These are phyloP conservation scores for Saccharum hybrid DNA, from an alignment of 202 grass and related monocot genomes.

Conservation along the genomic window DNA sequence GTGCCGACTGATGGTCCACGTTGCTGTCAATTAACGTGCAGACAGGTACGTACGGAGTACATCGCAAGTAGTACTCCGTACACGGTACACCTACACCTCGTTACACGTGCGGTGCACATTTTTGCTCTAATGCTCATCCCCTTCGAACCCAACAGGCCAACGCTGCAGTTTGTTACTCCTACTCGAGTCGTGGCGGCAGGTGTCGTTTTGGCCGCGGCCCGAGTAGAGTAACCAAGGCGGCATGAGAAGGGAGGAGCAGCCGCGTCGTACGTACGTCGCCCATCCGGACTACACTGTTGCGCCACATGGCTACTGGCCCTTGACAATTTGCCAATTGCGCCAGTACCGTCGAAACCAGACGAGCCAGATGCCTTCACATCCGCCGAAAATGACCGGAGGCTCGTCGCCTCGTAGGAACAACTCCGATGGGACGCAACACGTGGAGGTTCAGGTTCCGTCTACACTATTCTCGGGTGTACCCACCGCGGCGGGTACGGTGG, in stretches of 20 bases:
- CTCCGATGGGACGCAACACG: constrained; percentile 27
- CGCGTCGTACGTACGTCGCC: not conserved
- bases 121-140: too few relatives aligned
- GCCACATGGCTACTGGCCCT: not conserved
- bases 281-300: not conserved
- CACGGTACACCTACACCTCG: not conserved
- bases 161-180: too few relatives aligned
- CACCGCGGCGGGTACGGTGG: too few relatives aligned
- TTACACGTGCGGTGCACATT: not conserved
- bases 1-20: not conserved
- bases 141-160: too few relatives aligned
- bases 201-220: too few relatives aligned
- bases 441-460: constrained; percentile 10
- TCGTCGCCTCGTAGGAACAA: not conserved
- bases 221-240: too few relatives aligned
- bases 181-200: too few relatives aligned
- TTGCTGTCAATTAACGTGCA: not conserved
- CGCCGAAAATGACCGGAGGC: not conserved
- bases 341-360: too few relatives aligned
- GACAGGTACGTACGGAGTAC: too few relatives aligned
- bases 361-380: not conserved
- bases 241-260: constrained; percentile 4
- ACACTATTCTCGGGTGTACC: not conserved
- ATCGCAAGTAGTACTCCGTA: not conserved
- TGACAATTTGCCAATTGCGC: not conserved